Evolutionary conservation across 805 yeast species (phyloP).

Genomic region (Candida boidinii): DNA sequence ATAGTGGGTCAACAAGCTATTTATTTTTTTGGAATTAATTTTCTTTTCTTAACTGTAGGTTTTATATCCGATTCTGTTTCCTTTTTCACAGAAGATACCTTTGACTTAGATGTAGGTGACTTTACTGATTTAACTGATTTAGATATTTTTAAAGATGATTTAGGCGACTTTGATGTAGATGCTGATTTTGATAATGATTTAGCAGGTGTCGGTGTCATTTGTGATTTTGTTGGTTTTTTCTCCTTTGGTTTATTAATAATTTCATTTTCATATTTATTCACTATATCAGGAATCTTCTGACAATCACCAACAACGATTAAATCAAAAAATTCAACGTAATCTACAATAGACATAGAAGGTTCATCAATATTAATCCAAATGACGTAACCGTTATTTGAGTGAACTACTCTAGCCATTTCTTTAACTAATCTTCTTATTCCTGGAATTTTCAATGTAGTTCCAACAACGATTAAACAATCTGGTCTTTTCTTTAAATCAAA

Average conservation of each 20-base stretch:
- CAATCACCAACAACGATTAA: conserved; percentile 59
- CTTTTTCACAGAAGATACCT: too few species aligned
- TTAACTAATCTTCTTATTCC: conserved; percentile 56
- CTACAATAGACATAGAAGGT: conserved; percentile 41
- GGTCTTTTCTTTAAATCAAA: conserved; percentile 56
- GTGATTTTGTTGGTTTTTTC: conserved; percentile 1
- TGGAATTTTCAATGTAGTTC: conserved; percentile 78
- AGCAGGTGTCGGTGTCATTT: too few species aligned
- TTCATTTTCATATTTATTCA: conserved; percentile 14
- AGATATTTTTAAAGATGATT: too few species aligned
- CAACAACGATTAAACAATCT: conserved; percentile 74
- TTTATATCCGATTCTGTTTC: too few species aligned
- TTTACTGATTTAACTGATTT: too few species aligned
- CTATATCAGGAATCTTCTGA: conserved; percentile 38
- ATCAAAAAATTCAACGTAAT: conserved; percentile 45
- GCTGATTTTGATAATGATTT: too few species aligned
- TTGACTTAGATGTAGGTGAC: not conserved
- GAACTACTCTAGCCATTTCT: conserved; percentile 51
- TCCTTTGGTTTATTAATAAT: conserved; percentile 4
- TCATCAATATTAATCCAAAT: conserved; percentile 55
- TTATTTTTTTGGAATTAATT: too few species aligned
- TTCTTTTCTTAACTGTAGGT: too few species aligned
- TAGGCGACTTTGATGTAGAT: too few species aligned
- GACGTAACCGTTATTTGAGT: conserved; percentile 47
- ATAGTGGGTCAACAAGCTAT: too few species aligned